Percentiles rank a stretch among this genome's conserved stretches.
Conservation (phyloP, 352 stramenopile species). For the Phytophthora pisi region DNA sequence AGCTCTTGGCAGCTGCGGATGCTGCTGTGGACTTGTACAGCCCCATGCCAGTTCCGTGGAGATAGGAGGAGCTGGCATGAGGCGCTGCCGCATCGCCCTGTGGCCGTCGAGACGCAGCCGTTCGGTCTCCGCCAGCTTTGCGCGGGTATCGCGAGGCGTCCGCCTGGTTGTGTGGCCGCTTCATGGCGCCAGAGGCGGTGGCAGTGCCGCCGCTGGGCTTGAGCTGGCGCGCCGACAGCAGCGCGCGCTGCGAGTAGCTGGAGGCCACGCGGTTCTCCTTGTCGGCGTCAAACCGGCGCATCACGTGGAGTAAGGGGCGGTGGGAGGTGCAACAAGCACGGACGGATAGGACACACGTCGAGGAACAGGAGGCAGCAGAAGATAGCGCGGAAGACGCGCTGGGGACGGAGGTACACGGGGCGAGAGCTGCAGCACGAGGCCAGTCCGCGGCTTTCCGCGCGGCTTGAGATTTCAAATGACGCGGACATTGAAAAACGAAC, state of each 20-base stretch:
- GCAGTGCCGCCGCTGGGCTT: conserved; percentile 8
- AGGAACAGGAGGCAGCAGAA: conserved; percentile 3
- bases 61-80: conserved; percentile 25
- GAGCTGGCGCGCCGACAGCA: conserved; percentile 27
- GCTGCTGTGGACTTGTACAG: conserved; percentile 10
- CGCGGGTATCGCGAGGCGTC: conserved; percentile 33
- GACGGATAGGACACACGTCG: background rate
- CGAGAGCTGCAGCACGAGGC: background rate
- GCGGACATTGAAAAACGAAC: background rate
- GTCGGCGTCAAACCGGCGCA: conserved; percentile 70
- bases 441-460: conserved; percentile 13
- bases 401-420: background rate
- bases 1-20: background rate
- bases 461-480: background rate
- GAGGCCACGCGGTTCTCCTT: conserved; percentile 59
- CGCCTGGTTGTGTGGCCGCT: conserved; percentile 40
- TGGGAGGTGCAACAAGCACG: background rate
- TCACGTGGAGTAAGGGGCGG: conserved; percentile 5
- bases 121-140: conserved; percentile 36
- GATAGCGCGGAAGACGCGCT: background rate
- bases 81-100: conserved; percentile 26
- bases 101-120: conserved; percentile 17
- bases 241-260: conserved; percentile 1
- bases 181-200: conserved; percentile 20
- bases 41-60: conserved; percentile 15